A percentile compares a stretch with the other conserved stretches of the same genome.
Conservation (phyloP, 2,329 filamentous ascomycete species). For the Coniochaeta sp. region DNA sequence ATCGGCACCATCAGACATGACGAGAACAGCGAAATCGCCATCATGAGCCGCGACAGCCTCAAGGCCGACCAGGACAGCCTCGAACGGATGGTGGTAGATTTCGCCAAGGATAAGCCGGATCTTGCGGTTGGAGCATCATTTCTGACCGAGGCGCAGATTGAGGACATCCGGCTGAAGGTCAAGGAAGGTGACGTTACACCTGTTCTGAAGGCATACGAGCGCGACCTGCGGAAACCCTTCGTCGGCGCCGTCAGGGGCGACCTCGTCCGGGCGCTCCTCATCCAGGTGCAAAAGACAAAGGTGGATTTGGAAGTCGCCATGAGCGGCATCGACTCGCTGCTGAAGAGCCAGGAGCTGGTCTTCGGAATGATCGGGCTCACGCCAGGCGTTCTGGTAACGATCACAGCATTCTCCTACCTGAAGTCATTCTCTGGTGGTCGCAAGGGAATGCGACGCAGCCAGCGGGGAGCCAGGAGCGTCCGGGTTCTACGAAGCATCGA, state of each 20-base stretch:
- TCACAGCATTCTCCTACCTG: slow-evolving; percentile 68
- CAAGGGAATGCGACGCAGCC: slow-evolving; percentile 57
- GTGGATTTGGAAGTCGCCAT: slow-evolving; percentile 96
- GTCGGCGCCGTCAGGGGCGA: slow-evolving; percentile 79
- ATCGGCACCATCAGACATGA: slow-evolving; percentile 92
- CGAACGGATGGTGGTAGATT: slow-evolving; percentile 97
- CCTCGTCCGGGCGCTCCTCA: slow-evolving; percentile 80
- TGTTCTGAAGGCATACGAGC: slow-evolving; percentile 84
- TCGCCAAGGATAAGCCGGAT: slow-evolving; percentile 75
- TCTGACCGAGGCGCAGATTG: slow-evolving; percentile 63
- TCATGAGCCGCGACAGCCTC: slow-evolving; percentile 91
- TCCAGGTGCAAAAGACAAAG: slow-evolving; percentile 98
- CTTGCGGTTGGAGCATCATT: slow-evolving; percentile 41
- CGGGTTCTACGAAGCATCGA: slow-evolving; percentile 83
- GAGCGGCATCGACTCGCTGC: slow-evolving; percentile 85
- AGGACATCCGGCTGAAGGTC: slow-evolving; percentile 70
- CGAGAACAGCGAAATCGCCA: slow-evolving; percentile 84
- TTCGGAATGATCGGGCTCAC: slow-evolving; percentile 97
- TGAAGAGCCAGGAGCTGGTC: slow-evolving; percentile 94
- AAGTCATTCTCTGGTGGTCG: slow-evolving; percentile 62
- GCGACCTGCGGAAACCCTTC: slow-evolving; percentile 76
- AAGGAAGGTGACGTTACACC: slow-evolving; percentile 89
- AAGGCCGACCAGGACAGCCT: slow-evolving; percentile 85
- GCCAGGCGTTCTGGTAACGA: slow-evolving; percentile 81
- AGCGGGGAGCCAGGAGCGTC: slow-evolving; percentile 62